Conservation (phyloP, 495 filamentous ascomycete genomes). For the Penicillium pancosmium region DNA sequence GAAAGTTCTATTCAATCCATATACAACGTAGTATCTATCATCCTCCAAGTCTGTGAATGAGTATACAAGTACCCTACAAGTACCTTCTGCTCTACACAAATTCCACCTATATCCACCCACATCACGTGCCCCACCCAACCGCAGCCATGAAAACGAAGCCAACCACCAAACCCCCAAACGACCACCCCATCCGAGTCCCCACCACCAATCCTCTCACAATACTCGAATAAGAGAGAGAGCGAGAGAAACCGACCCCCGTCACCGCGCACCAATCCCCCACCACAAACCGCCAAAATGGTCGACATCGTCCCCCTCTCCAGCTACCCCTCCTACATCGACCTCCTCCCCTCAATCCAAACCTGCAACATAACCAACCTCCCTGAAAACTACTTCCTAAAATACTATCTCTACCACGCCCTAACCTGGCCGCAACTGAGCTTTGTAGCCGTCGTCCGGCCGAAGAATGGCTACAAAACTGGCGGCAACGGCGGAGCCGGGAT, state of each 20-base stretch:
- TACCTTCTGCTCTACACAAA: too few species aligned
- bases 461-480: constrained; percentile 51
- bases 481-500: constrained; percentile 20
- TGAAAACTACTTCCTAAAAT: constrained; percentile 99
- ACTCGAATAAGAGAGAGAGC: not conserved
- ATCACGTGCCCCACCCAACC: too few species aligned
- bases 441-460: constrained; percentile 90
- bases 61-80: too few species aligned
- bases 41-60: too few species aligned
- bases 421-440: constrained; percentile 97
- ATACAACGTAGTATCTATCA: too few species aligned
- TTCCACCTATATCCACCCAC: too few species aligned
- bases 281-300: constrained; percentile 43
- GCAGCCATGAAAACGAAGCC: too few species aligned
- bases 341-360: constrained; percentile 92
- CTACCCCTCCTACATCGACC: constrained; percentile 56
- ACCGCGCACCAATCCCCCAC: not conserved
- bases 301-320: constrained; percentile 53
- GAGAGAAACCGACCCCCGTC: not conserved
- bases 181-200: not conserved
- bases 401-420: constrained; percentile 98
- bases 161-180: not conserved
- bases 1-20: too few species aligned
- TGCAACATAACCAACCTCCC: constrained; percentile 98
- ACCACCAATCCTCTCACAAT: too few species aligned